Percentiles rank a stretch among this genome's conserved stretches.
These are phyloP conservation scores for Groenewaldozyma tartarivorans DNA, from an alignment of 805 yeast genomes.

Conservation along the genomic window DNA sequence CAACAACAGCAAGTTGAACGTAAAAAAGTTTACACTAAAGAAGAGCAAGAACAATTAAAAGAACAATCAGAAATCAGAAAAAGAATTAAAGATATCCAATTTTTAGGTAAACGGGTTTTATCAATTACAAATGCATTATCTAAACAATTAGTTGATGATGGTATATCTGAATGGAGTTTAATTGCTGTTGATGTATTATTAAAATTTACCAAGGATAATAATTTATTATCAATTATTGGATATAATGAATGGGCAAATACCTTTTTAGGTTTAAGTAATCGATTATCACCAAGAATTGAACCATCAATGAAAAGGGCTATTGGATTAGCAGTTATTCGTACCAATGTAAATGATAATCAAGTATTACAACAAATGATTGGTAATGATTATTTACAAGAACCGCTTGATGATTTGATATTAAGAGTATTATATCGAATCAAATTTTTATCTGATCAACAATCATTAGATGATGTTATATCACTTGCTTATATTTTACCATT, in stretches of 20 bases:
- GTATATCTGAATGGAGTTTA: slow-evolving; percentile 62
- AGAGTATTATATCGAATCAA: slow-evolving; percentile 69
- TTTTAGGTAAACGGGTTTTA: slow-evolving; percentile 39
- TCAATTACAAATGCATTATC: slow-evolving; percentile 47
- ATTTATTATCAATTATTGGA: neutral
- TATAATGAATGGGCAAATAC: slow-evolving; percentile 34
- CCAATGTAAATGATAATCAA: slow-evolving; percentile 31
- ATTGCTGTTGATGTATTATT: slow-evolving; percentile 46
- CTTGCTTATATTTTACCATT: slow-evolving; percentile 71
- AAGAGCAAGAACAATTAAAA: slow-evolving; percentile 63
- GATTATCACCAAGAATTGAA: slow-evolving; percentile 44
- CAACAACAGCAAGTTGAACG: slow-evolving; percentile 10
- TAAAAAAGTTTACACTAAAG: slow-evolving; percentile 57
- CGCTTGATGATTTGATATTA: slow-evolving; percentile 44
- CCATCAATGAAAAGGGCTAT: slow-evolving; percentile 36
- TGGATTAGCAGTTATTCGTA: slow-evolving; percentile 64
- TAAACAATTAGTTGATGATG: slow-evolving; percentile 47
- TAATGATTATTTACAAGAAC: slow-evolving; percentile 39
- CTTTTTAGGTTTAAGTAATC: slow-evolving; percentile 46
- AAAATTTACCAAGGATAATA: neutral
- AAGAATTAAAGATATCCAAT: slow-evolving; percentile 32
- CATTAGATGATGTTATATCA: slow-evolving; percentile 61
- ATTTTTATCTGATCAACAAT: slow-evolving; percentile 60
- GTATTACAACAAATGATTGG: slow-evolving; percentile 29
- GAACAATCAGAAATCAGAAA: slow-evolving; percentile 52